Percentiles rank a stretch among this genome's conserved stretches.
These are phyloP conservation scores for Fraxinus angustifolia DNA, from an alignment of 305 asterid genomes.

Conservation along the genomic window DNA sequence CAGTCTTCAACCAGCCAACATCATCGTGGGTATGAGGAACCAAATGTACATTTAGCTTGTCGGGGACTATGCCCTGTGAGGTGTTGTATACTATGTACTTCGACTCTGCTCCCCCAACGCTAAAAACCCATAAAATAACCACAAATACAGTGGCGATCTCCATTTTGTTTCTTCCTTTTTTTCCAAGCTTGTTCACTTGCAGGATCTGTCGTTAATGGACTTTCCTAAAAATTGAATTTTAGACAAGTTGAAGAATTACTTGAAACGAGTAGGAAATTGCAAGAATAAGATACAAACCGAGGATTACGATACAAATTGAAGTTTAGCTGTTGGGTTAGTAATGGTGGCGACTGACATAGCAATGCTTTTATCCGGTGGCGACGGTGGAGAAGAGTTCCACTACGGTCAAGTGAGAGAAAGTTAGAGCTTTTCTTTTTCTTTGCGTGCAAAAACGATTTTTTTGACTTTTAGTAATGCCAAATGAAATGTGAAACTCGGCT, in stretches of 20 bases:
- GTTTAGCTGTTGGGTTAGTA: not conserved
- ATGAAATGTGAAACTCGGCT: too few species aligned
- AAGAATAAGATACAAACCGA: not conserved
- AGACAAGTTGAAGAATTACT: not conserved
- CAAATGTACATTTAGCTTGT: slow-evolving; percentile 81
- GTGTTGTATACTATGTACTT: slow-evolving; percentile 66
- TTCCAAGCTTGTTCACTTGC: not conserved
- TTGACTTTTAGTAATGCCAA: too few species aligned
- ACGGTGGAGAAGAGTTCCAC: not conserved
- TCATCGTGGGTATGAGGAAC: slow-evolving; percentile 97
- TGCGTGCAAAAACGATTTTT: too few species aligned
- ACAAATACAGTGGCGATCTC: not conserved
- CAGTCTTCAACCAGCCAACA: slow-evolving; percentile 96
- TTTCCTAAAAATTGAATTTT: not conserved
- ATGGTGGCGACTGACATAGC: not conserved
- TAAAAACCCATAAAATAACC: not conserved
- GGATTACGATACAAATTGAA: not conserved
- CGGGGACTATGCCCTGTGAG: slow-evolving; percentile 45
- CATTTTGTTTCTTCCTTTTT: not conserved
- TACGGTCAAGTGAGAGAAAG: not conserved
- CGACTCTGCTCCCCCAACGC: slow-evolving; percentile 32
- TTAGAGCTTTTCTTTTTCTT: not conserved
- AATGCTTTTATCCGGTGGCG: not conserved
- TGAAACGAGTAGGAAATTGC: not conserved
- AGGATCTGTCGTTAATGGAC: not conserved